A percentile compares a stretch with the other conserved stretches of the same genome.
Conservation (phyloP, 1,284 basidiomycete species). For the Bjerkandera adusta region DNA sequence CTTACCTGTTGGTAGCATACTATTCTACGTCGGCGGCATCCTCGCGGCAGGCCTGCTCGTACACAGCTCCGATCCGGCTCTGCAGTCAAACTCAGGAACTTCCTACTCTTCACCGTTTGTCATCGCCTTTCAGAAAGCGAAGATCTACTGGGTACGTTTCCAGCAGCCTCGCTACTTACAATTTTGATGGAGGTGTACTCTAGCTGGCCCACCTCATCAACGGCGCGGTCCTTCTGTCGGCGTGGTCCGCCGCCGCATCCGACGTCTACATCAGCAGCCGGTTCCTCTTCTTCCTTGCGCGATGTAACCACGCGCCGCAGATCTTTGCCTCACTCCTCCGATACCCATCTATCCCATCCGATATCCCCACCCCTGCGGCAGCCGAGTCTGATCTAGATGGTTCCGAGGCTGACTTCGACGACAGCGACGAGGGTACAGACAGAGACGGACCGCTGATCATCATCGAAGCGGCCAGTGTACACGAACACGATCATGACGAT, state of each 20-base stretch:
- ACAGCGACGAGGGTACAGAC: too few relatives aligned
- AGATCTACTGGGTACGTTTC: too few relatives aligned
- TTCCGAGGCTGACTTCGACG: too few relatives aligned
- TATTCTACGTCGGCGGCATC: slow-evolving; percentile 30
- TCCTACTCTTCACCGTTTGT: slow-evolving; percentile 45
- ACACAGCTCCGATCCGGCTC: slow-evolving; percentile 36
- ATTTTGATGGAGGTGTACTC: too few relatives aligned
- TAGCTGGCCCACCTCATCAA: slow-evolving; percentile 51
- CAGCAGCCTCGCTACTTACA: too few relatives aligned
- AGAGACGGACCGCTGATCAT: too few relatives aligned
- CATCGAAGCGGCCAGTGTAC: too few relatives aligned
- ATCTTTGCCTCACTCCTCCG: slow-evolving; percentile 28
- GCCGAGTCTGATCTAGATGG: too few relatives aligned
- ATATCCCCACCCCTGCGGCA: too few relatives aligned
- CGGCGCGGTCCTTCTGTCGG: slow-evolving; percentile 41
- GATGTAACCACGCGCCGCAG: slow-evolving; percentile 40
- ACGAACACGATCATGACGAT: too few relatives aligned
- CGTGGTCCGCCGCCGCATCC: slow-evolving; percentile 51
- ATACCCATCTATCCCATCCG: too few relatives aligned
- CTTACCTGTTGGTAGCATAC: slow-evolving; percentile 15
- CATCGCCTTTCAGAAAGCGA: slow-evolving; percentile 40
- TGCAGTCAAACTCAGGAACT: slow-evolving; percentile 28
- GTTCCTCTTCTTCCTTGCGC: slow-evolving; percentile 47
- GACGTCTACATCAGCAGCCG: slow-evolving; percentile 52
- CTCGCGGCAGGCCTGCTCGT: slow-evolving; percentile 52